A percentile compares a stretch with the other conserved stretches of the same genome.
These are phyloP conservation scores for Shiraia bambusicola DNA, from an alignment of 2,329 filamentous ascomycete species.

Conservation along the genomic window DNA sequence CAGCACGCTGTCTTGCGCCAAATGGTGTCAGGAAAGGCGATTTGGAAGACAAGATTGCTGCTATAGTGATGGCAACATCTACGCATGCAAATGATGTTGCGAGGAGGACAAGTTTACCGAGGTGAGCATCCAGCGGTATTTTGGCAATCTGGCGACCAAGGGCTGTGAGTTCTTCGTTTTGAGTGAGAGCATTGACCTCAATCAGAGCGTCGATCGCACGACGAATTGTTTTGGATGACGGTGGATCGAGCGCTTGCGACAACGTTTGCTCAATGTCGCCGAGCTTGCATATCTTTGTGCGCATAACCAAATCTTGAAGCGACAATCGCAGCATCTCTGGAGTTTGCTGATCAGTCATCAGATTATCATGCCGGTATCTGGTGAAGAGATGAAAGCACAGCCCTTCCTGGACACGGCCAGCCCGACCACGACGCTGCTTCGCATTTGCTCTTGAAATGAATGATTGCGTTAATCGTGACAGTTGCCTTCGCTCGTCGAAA, in stretches of 20 bases:
- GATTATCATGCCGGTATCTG: conserved; percentile 78
- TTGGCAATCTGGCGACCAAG: conserved; percentile 85
- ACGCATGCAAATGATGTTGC: conserved; percentile 86
- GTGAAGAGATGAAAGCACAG: conserved; percentile 97
- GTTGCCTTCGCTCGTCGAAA: conserved; percentile 88
- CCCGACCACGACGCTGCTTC: conserved; percentile 89
- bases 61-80: conserved; percentile 87
- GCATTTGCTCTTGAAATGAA: conserved; percentile 96
- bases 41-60: conserved; percentile 91
- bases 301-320: conserved; percentile 89
- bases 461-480: conserved; percentile 87
- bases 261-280: conserved; percentile 91
- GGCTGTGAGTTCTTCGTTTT: conserved; percentile 78
- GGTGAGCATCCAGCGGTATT: conserved; percentile 87
- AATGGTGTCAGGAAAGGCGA: conserved; percentile 89
- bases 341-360: conserved; percentile 88
- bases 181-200: conserved; percentile 86
- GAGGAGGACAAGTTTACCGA: conserved; percentile 88
- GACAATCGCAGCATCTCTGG: conserved; percentile 95
- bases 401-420: conserved; percentile 91
- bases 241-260: conserved; percentile 83
- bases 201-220: conserved; percentile 90
- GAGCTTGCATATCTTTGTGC: conserved; percentile 96
- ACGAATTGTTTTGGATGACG: conserved; percentile 87
- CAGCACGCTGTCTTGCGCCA: conserved; percentile 77